phyloP scores from a whole-genome alignment of 129 eudicot species.

The Heracleum sosnowskyi region DNA sequence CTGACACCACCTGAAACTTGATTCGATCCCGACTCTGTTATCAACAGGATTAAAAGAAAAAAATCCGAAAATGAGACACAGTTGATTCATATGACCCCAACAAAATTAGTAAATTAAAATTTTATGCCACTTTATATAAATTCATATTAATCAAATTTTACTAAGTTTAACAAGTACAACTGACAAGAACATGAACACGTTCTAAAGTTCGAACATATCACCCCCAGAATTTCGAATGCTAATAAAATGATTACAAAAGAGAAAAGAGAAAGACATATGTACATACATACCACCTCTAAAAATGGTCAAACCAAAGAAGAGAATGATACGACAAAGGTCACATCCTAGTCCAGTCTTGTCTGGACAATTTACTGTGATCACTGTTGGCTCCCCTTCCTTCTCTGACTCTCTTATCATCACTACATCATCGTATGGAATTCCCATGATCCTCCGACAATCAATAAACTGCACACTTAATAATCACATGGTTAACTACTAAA shows the following conservation, averaged over 20 bases:
- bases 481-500: neutral
- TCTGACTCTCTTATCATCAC: conserved; percentile 55
- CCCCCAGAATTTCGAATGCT: neutral
- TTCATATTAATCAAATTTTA: neutral
- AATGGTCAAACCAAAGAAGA: conserved; percentile 75
- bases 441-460: conserved; percentile 32
- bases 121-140: neutral
- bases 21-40: too few species aligned
- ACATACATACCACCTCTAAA: conserved; percentile 57
- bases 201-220: neutral
- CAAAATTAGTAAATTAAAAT: neutral
- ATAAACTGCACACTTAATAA: neutral
- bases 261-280: neutral
- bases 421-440: conserved; percentile 66
- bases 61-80: neutral
- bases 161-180: neutral
- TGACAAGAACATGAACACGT: neutral
- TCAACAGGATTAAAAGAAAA: neutral
- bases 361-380: conserved; percentile 81
- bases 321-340: conserved; percentile 90
- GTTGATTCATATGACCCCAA: too few species aligned
- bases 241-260: neutral
- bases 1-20: neutral
- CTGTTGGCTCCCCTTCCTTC: conserved; percentile 61
- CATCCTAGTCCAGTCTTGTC: conserved; percentile 91